phyloP scores from a whole-genome alignment of 495 filamentous ascomycete species.

The Bathelium albidoporum region DNA sequence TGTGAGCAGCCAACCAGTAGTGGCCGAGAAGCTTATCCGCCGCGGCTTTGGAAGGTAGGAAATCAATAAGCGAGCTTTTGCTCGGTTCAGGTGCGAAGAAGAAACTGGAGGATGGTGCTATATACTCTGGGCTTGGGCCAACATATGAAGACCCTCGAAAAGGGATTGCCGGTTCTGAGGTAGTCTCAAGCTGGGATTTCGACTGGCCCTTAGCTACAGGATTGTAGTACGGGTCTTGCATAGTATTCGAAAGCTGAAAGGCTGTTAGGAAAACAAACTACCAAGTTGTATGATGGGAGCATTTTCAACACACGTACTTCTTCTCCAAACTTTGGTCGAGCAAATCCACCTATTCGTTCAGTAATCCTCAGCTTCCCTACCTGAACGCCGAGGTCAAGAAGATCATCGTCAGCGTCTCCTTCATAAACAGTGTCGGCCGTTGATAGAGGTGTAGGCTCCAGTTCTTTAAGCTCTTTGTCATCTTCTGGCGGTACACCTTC shows the following conservation, averaged over 20 bases:
- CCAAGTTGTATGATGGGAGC: no score
- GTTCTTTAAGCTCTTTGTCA: constrained; percentile 29
- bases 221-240: not conserved
- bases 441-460: constrained; percentile 47
- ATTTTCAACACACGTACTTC: constrained; percentile 42
- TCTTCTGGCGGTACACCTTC: constrained; percentile 22
- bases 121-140: constrained; percentile 29
- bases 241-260: not conserved
- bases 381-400: constrained; percentile 59
- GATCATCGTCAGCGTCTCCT: constrained; percentile 48
- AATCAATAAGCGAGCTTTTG: constrained; percentile 41
- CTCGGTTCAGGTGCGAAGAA: constrained; percentile 49
- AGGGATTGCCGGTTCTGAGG: not conserved
- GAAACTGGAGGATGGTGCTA: constrained; percentile 48
- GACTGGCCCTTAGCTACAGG: not conserved
- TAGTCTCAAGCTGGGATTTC: not conserved
- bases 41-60: constrained; percentile 40
- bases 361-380: constrained; percentile 56
- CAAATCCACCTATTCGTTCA: constrained; percentile 53
- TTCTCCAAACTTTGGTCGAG: constrained; percentile 50
- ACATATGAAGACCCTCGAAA: constrained; percentile 13
- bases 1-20: constrained; percentile 57
- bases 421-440: constrained; percentile 54
- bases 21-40: constrained; percentile 50
- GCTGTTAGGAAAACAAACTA: not conserved